phyloP scores from a whole-genome alignment of 2,329 filamentous ascomycete genomes.

The Apiospora kogelbergensis region DNA sequence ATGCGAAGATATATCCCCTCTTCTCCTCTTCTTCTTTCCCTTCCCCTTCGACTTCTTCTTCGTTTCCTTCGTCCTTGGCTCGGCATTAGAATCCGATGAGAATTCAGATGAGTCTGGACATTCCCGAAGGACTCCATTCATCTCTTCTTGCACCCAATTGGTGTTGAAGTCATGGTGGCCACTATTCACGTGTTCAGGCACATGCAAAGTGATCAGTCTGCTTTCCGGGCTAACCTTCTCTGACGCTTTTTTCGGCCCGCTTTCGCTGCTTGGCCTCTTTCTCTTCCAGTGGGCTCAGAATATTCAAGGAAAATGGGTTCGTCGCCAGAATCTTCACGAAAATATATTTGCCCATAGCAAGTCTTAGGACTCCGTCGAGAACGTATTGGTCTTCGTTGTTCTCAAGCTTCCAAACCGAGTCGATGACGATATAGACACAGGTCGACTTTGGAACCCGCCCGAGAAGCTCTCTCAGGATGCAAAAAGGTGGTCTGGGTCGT shows the following conservation, averaged over 20 bases:
- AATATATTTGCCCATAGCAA: background rate
- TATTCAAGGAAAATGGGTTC: background rate
- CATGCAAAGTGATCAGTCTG: background rate
- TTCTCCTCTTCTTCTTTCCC: background rate
- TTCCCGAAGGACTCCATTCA: background rate
- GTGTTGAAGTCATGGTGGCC: slow-evolving; percentile 8
- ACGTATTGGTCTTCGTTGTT: background rate
- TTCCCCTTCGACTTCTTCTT: background rate
- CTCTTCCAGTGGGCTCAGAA: background rate
- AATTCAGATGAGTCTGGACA: background rate
- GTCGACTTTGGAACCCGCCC: background rate
- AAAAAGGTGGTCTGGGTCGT: background rate
- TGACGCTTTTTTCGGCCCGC: background rate
- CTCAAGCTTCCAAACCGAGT: background rate
- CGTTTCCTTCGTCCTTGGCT: background rate
- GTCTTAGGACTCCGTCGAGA: background rate
- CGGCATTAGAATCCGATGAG: background rate
- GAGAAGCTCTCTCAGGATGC: background rate
- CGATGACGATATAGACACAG: background rate
- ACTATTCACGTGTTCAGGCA: slow-evolving; percentile 8
- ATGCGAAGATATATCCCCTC: background rate
- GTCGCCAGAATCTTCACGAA: slow-evolving; percentile 8
- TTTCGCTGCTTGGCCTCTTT: background rate
- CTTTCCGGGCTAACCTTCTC: background rate
- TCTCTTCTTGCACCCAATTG: slow-evolving; percentile 8